Conservation (phyloP, 2,329 filamentous ascomycete genomes). For the Grosmannia serpens region DNA sequence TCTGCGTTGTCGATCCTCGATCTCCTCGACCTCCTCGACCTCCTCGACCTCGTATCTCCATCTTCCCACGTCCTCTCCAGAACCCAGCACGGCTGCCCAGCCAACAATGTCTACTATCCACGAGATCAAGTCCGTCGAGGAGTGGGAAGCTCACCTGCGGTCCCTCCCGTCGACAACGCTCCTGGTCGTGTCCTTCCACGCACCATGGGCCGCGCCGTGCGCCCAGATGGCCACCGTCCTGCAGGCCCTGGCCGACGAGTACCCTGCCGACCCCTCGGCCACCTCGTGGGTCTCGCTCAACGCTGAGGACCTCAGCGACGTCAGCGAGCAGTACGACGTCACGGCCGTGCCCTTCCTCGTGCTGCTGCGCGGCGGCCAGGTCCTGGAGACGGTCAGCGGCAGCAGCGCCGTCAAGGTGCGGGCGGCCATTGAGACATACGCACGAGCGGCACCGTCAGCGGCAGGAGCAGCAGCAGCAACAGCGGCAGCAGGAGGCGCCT, state of each 20-base stretch:
- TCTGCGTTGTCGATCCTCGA: not conserved
- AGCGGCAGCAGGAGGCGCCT: slow-evolving; percentile 22
- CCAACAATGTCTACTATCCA: slow-evolving; percentile 60
- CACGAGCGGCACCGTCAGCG: slow-evolving; percentile 27
- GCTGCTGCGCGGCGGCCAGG: slow-evolving; percentile 61
- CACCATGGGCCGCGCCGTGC: slow-evolving; percentile 93
- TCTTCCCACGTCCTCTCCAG: not conserved
- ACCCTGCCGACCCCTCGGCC: slow-evolving; percentile 54
- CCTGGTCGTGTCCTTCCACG: slow-evolving; percentile 85
- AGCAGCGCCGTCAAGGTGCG: slow-evolving; percentile 81
- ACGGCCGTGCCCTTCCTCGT: slow-evolving; percentile 90
- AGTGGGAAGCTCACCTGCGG: slow-evolving; percentile 59
- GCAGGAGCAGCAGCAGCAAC: slow-evolving; percentile 24
- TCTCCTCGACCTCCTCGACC: too few relatives aligned
- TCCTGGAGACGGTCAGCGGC: slow-evolving; percentile 78
- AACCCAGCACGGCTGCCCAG: not conserved
- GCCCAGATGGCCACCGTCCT: slow-evolving; percentile 87
- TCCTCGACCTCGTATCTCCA: not conserved
- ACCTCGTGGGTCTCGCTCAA: slow-evolving; percentile 85
- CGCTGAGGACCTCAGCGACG: slow-evolving; percentile 85
- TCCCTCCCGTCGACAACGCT: slow-evolving; percentile 59
- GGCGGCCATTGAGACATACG: slow-evolving; percentile 73
- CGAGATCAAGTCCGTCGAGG: slow-evolving; percentile 62
- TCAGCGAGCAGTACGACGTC: slow-evolving; percentile 88
- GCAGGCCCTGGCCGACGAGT: slow-evolving; percentile 73